Base-by-base conservation (phyloP, 1,284 basidiomycete species). In the Boletellus deceptivus region DNA sequence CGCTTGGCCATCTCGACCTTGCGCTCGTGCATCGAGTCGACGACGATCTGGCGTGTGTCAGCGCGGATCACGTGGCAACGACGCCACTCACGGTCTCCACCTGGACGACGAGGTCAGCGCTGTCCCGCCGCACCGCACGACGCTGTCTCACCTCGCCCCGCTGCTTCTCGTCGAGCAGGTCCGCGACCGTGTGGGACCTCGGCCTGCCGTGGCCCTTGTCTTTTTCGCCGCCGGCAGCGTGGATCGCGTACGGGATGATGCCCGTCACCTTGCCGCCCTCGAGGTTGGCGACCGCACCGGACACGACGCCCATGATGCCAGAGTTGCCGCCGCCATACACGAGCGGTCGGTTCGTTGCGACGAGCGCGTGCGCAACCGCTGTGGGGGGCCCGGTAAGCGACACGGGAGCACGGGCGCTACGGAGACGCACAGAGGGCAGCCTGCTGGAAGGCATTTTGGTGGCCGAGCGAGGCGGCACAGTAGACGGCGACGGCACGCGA, bases 1-100 rank as follows among this genome's bases (percentile, higher is more conserved):
- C 88, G 75, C 55, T 78, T 78, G 0, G 93, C 91, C 93, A 97
- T 96, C 62, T 86, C 82, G 13, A 87, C 76, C 68, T 97, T 97
- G 20, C 94, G 82, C 61, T 93, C 89, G 63, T 97, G 94, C 94
- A 98, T 97, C 1, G 87, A 87, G 47, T 83, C 75, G 3, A 94
- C 91, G 2, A 94, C 70, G 47, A 91, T 73, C 78, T 89, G 57
- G 24, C 51, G 43, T 51, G 55, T 61, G 55, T 48, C 29, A 20
- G 3, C 34, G 34, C 16, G n/a, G 34, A 13, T n/a, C 34, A 10
- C 9, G 22, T 22, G 22, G 22, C 22, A 17, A 25, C 8, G 45
- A 22, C 24, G 39, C 11, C 16, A 64, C 75, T 67, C 57, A 81
- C 82, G 1, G 76, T 81, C 61, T 83, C 74, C 27, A 77, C 66